Conservation (phyloP, 257 asterid species). For the Solanum habrochaites region DNA sequence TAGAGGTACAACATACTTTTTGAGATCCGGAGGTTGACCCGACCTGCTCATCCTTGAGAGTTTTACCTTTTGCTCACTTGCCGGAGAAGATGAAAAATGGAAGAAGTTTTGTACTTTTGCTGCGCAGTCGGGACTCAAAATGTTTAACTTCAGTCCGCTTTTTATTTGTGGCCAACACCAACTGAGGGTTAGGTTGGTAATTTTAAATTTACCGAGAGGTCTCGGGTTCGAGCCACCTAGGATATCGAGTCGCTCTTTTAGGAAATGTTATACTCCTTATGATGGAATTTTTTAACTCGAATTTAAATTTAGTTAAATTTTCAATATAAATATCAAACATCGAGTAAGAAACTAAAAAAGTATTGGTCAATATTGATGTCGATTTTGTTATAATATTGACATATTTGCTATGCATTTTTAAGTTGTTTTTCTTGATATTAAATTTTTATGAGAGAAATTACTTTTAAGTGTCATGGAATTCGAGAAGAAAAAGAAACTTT, state of each 20-base stretch:
- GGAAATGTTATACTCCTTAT: accelerated
- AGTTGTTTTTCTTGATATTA: accelerated
- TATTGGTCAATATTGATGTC: not conserved
- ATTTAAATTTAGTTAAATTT: no score
- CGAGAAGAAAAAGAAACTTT: not conserved
- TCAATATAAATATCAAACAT: no score
- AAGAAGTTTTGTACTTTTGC: not conserved
- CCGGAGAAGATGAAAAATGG: not conserved
- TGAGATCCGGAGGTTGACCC: conserved; percentile 1
- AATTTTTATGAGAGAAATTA: not conserved
- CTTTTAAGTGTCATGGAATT: not conserved
- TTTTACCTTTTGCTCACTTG: not conserved
- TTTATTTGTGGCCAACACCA: not conserved
- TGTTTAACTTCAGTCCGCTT: not conserved
- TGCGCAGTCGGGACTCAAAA: not conserved
- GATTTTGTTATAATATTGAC: not conserved
- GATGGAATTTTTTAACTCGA: accelerated
- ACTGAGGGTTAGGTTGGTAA: not conserved
- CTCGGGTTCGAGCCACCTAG: no score
- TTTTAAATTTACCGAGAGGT: no score
- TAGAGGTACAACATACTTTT: not conserved
- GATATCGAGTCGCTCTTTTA: no score
- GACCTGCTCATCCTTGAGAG: not conserved
- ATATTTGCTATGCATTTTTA: not conserved
- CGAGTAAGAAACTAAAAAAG: accelerated